Evolutionary conservation across 345 rosid species (phyloP), one percentile per base, ranked within the genome.

Genomic region (Alliaria petiolata): DNA sequence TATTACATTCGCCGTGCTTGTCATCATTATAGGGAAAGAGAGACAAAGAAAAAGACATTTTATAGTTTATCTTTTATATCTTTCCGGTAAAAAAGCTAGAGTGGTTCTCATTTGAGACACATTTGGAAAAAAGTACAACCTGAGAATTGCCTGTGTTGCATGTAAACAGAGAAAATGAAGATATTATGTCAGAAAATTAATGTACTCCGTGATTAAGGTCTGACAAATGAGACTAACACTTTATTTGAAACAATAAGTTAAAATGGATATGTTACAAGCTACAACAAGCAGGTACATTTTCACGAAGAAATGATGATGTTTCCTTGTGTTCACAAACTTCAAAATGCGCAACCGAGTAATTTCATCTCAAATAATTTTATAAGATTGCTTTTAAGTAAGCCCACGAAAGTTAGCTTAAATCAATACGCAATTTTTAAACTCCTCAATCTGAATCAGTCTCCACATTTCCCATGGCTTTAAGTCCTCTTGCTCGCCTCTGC

Each of bases 401-500:
- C n/a, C n/a, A n/a, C n/a, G n/a, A n/a, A 35, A 22, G 59, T 35
- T 54, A 65, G 60, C 60, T 38, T 1, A 55, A 35, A 36, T 7
- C 56, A 54, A 53, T 72, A 63, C 25, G 25, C 25, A n/a, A 70
- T 49, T 46, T 35, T 14, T 2, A 62, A n/a, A 17, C 56, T n/a
- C 34, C 4, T 73, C 65, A 69, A 36, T 83, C 87, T 30, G 90
- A 83, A 59, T 86, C 87, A 62, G 81, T 82, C 75, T 82, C 89
- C 82, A 80, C 46, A 17, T 80, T 82, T 44, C 87, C 89, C 86
- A 85, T 83, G 3, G 83, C 90, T 77, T 85, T 85, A 75, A 85
- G 62, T 39, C 90, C 90, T 77, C 86, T 76, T 4, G 87, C 84
- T 75, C 74, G 25, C 35, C 76, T 83, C 86, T 85, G 83, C 75